These are phyloP conservation scores for Fraxinus sp. DNA, from an alignment of 305 asterid species.

Conservation along the genomic window DNA sequence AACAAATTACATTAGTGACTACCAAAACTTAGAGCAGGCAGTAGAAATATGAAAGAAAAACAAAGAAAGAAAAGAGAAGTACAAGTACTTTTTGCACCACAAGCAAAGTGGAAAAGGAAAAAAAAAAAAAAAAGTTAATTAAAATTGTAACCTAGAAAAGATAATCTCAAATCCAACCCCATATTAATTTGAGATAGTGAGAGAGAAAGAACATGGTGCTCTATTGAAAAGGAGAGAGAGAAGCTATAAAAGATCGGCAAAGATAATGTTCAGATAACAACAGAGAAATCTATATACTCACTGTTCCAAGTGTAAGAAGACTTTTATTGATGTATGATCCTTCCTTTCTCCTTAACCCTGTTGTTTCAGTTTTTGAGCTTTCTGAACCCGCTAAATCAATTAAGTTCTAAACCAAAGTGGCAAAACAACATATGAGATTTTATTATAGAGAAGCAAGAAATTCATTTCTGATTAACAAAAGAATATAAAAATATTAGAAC, in stretches of 20 bases:
- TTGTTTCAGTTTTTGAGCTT: constrained; percentile 98
- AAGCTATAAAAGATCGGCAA: background rate
- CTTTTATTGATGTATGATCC: constrained; percentile 98
- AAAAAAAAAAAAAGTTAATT: too few relatives aligned
- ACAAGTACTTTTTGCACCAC: background rate
- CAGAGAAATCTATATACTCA: constrained; percentile 41
- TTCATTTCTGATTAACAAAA: background rate
- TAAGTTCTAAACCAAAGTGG: constrained; percentile 57
- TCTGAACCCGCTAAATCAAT: constrained; percentile 99
- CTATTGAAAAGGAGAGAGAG: constrained; percentile 7
- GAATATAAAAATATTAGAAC: background rate
- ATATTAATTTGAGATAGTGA: background rate
- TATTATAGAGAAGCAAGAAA: constrained; percentile 8
- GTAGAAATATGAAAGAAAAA: constrained; percentile 6
- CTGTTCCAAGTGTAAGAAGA: constrained; percentile 98
- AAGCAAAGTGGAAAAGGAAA: background rate
- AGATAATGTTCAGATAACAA: background rate
- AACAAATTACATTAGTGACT: constrained; percentile 20
- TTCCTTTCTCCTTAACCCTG: constrained; percentile 94
- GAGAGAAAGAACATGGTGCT: background rate
- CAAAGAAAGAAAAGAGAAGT: background rate
- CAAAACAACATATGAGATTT: constrained; percentile 11
- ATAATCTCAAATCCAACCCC: too few relatives aligned
- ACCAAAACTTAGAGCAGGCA: constrained; percentile 10
- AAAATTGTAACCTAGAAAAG: too few relatives aligned